Evolutionary conservation across 352 stramenopile genomes (phyloP).

Genomic region (Phytopythium chamaehyphon): DNA sequence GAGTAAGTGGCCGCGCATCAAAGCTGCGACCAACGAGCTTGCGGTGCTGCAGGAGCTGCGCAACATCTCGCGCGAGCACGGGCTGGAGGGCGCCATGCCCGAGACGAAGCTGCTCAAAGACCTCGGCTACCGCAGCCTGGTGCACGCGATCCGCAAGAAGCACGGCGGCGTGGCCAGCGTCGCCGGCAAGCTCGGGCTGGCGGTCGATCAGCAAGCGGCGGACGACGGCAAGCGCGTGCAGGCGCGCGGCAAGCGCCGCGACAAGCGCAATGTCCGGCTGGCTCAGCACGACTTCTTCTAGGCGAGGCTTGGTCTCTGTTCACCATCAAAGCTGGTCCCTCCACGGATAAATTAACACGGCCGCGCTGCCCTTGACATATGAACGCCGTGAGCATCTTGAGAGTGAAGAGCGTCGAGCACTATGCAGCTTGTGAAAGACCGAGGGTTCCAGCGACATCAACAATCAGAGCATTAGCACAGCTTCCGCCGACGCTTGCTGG

Average conservation of each 20-base stretch:
- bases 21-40: neutral
- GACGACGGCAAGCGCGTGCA: slow-evolving; percentile 72
- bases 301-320: no score
- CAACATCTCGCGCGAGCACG: slow-evolving; percentile 48
- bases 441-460: no score
- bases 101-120: slow-evolving; percentile 74
- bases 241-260: slow-evolving; percentile 52
- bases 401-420: no score
- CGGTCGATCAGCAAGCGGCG: slow-evolving; percentile 27
- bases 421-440: no score
- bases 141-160: slow-evolving; percentile 80
- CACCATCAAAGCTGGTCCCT: no score
- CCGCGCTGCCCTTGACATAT: no score
- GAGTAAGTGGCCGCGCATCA: slow-evolving; percentile 1
- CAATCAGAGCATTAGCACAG: no score
- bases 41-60: slow-evolving; percentile 40
- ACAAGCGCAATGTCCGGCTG: slow-evolving; percentile 49
- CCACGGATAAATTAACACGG: no score
- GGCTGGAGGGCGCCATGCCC: slow-evolving; percentile 33
- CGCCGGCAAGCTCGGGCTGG: slow-evolving; percentile 46
- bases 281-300: slow-evolving; percentile 72
- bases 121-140: slow-evolving; percentile 50
- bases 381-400: no score
- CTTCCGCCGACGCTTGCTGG: no score
- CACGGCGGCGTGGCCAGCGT: slow-evolving; percentile 69